Evolutionary conservation across 495 filamentous ascomycete species (phyloP).

Genomic region (Lasiosphaeris hirsuta): DNA sequence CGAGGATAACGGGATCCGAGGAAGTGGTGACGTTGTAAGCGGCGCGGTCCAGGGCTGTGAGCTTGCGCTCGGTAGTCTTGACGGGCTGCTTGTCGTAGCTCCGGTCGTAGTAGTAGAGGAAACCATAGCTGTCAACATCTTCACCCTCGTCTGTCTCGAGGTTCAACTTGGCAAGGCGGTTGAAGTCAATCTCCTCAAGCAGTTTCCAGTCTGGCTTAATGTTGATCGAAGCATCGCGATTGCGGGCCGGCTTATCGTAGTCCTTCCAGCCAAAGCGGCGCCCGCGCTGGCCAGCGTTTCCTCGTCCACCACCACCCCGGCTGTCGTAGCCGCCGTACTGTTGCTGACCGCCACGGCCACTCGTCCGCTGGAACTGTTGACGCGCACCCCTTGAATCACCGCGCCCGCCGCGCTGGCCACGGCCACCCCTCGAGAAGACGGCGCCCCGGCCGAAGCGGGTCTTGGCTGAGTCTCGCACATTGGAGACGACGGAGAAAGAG

Average conservation of each 20-base stretch:
- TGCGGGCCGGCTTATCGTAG: constrained; percentile 95
- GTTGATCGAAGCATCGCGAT: constrained; percentile 89
- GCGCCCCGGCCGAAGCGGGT: constrained; percentile 85
- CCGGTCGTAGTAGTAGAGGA: constrained; percentile 96
- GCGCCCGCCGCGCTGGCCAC: constrained; percentile 70
- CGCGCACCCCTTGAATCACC: constrained; percentile 71
- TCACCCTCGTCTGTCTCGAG: constrained; percentile 91
- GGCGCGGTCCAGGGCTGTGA: constrained; percentile 83
- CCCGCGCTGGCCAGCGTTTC: constrained; percentile 50
- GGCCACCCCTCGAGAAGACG: constrained; percentile 81
- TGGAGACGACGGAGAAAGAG: constrained; percentile 96
- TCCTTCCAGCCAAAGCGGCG: constrained; percentile 98
- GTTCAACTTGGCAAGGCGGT: constrained; percentile 88
- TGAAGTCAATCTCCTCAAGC: constrained; percentile 98
- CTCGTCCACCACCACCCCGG: constrained; percentile 57
- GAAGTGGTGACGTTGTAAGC: constrained; percentile 98
- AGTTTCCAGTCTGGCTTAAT: constrained; percentile 93
- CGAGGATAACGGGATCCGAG: constrained; percentile 93
- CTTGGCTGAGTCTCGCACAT: constrained; percentile 79
- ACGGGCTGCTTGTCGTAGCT: constrained; percentile 88
- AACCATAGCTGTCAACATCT: constrained; percentile 91
- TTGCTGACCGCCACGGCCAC: constrained; percentile 39
- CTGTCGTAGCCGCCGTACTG: constrained; percentile 51
- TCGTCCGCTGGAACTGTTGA: constrained; percentile 43
- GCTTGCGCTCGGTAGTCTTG: constrained; percentile 79